Evolutionary conservation across 352 stramenopile species (phyloP).

Genomic region (Lagenidium giganteum): DNA sequence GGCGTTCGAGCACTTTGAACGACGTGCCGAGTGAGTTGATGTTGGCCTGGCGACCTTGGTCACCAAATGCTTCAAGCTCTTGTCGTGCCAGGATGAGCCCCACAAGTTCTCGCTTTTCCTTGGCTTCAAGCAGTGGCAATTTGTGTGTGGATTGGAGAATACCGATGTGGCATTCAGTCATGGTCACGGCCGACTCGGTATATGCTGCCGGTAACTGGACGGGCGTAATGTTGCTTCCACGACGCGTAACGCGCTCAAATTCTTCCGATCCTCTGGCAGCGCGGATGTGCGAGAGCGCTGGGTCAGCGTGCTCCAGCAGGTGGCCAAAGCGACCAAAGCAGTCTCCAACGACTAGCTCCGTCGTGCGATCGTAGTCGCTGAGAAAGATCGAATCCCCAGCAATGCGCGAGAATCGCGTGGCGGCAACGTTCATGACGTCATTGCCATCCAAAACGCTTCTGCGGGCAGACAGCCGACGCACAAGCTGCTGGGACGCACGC

Average conservation of each 20-base stretch:
- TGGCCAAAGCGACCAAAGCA: slow-evolving; percentile 17
- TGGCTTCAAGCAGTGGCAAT: slow-evolving; percentile 2
- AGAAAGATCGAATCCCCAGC: slow-evolving; percentile 26
- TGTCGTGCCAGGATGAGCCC: slow-evolving; percentile 20
- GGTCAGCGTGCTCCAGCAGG: neutral
- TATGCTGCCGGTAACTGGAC: slow-evolving; percentile 6
- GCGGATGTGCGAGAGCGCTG: too few species aligned
- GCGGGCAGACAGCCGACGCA: too few species aligned
- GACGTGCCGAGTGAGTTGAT: slow-evolving; percentile 17
- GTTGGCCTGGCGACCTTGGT: neutral
- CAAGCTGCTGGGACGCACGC: slow-evolving; percentile 1
- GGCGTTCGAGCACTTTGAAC: slow-evolving; percentile 23
- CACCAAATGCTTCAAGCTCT: too few species aligned
- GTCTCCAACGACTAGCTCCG: slow-evolving; percentile 17
- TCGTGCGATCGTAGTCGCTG: slow-evolving; percentile 23
- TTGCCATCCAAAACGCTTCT: neutral
- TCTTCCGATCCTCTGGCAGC: too few species aligned
- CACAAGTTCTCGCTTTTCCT: slow-evolving; percentile 17
- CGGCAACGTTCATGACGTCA: neutral
- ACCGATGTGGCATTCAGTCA: slow-evolving; percentile 32
- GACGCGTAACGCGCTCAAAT: too few species aligned
- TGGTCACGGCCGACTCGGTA: slow-evolving; percentile 28
- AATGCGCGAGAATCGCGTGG: neutral
- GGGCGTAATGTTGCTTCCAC: too few species aligned
- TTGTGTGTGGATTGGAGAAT: too few species aligned